Conservation (phyloP, 306 rosid species). For the Glycine soja region DNA sequence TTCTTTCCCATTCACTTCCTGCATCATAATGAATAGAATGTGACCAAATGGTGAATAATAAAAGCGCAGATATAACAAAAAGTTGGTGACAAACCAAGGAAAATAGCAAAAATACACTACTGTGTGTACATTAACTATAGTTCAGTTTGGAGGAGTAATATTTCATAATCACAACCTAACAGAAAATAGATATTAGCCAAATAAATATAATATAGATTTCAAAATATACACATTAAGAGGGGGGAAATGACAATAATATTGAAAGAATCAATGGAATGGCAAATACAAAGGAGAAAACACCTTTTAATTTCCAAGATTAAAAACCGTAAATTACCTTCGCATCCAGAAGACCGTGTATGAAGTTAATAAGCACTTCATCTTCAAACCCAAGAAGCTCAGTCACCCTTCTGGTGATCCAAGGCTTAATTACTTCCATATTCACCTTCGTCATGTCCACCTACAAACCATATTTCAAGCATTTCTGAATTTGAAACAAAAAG, state of each 20-base stretch:
- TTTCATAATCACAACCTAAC: background rate
- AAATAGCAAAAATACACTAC: background rate
- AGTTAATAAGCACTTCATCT: constrained; percentile 98
- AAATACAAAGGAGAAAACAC: constrained; percentile 18
- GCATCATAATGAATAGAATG: constrained; percentile 40
- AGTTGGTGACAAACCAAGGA: background rate
- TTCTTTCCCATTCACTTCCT: constrained; percentile 92
- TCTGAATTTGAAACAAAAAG: too few species aligned
- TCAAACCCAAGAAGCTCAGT: constrained; percentile 97
- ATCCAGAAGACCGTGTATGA: constrained; percentile 89
- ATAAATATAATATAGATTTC: constrained; percentile 9
- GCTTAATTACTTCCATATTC: constrained; percentile 86
- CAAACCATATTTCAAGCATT: constrained; percentile 44
- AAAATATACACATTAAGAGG: background rate
- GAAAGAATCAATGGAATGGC: background rate
- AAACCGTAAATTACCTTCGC: constrained; percentile 69
- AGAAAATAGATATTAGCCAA: background rate
- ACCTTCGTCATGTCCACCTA: constrained; percentile 93
- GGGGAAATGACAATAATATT: too few species aligned
- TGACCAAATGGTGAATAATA: background rate
- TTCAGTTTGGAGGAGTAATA: constrained; percentile 18
- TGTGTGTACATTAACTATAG: constrained; percentile 14
- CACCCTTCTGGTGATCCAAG: constrained; percentile 90
- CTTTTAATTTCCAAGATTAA: constrained; percentile 12
- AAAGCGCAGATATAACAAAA: background rate